Evolutionary conservation across 2,329 filamentous ascomycete genomes (phyloP).

Genomic region (Myriosclerotinia duriaeana): DNA sequence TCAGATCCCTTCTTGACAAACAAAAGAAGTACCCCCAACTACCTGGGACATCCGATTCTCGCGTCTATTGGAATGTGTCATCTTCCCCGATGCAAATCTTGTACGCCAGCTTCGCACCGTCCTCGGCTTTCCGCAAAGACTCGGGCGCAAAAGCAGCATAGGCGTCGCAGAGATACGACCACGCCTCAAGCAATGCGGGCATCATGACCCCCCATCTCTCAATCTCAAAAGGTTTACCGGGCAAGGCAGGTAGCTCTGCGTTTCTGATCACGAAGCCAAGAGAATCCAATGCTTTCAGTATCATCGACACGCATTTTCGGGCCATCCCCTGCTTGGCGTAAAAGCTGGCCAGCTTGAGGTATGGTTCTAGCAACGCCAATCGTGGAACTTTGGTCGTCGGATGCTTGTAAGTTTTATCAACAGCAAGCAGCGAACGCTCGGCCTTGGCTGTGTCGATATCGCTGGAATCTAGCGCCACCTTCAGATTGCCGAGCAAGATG

Average conservation of each 20-base stretch:
- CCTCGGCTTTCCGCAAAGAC: conserved; percentile 3
- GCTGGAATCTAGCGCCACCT: conserved; percentile 14
- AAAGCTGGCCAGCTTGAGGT: conserved; percentile 20
- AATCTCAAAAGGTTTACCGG: conserved; percentile 13
- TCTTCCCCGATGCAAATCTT: conserved; percentile 28
- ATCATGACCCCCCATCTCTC: conserved; percentile 26
- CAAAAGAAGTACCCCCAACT: too few species aligned
- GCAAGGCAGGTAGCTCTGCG: conserved; percentile 11
- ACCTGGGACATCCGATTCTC: too few species aligned
- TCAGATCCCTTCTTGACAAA: neutral
- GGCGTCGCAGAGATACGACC: conserved; percentile 22
- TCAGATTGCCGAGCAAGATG: conserved; percentile 19
- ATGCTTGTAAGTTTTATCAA: conserved; percentile 24
- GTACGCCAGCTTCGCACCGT: conserved; percentile 22
- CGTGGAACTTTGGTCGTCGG: conserved; percentile 20
- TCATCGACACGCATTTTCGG: conserved; percentile 12
- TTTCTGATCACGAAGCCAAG: conserved; percentile 27
- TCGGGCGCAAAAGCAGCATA: conserved; percentile 23
- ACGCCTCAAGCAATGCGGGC: conserved; percentile 5
- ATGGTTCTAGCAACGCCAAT: conserved; percentile 25
- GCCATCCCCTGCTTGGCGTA: conserved; percentile 12
- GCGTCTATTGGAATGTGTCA: conserved; percentile 22
- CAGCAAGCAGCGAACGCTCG: conserved; percentile 18
- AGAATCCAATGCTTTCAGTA: conserved; percentile 22
- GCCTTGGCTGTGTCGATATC: conserved; percentile 20